Conservation (phyloP, 257 asterid genomes). For the Plectranthus barbatus region DNA sequence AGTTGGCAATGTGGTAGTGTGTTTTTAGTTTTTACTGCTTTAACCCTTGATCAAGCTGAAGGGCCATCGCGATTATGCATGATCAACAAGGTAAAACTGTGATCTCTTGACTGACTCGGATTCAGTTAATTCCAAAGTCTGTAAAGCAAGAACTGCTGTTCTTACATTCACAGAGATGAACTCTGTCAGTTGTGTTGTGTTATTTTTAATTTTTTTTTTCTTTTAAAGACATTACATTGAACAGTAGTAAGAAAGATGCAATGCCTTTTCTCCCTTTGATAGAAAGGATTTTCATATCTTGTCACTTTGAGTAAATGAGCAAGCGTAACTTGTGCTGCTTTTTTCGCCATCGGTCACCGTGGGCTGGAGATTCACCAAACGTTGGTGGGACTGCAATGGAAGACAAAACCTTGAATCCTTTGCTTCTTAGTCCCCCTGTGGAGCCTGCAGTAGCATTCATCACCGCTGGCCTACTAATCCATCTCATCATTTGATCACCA, state of each 20-base stretch:
- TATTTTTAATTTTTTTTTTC: not conserved
- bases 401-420: conserved; percentile 78
- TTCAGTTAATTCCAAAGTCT: not conserved
- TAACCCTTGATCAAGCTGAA: not conserved
- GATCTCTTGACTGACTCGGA: not conserved
- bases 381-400: conserved; percentile 72
- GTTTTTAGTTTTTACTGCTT: not conserved
- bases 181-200: not conserved
- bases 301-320: not conserved
- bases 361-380: conserved; percentile 32
- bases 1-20: not conserved
- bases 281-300: not conserved
- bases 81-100: not conserved
- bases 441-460: conserved; percentile 3
- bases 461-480: conserved; percentile 70
- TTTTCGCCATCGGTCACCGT: conserved; percentile 21
- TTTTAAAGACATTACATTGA: conserved; percentile 4
- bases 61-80: not conserved
- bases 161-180: conserved; percentile 8
- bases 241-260: conserved; percentile 7
- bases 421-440: conserved; percentile 46
- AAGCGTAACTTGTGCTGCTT: not conserved
- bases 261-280: conserved; percentile 23
- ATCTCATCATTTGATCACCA: conserved; percentile 40
- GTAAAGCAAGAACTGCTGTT: not conserved